phyloP scores from a whole-genome alignment of 768 basidiomycete species.

The Lactarius pseudohatsudake region DNA sequence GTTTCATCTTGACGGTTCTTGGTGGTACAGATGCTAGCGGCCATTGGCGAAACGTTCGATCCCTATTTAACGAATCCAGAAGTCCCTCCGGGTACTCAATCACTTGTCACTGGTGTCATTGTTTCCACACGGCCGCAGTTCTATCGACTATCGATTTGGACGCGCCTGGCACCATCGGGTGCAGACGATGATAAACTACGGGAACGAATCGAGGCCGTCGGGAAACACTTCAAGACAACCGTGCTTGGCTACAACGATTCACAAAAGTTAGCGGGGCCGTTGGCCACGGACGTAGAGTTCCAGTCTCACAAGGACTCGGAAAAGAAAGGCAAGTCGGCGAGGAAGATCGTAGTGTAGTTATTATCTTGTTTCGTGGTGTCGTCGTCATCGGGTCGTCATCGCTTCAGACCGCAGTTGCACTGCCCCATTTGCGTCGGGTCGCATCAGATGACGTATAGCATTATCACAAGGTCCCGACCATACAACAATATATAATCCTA shows the following conservation, averaged over 20 bases:
- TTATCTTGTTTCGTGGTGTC: slow-evolving; percentile 21
- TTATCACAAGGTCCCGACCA: background rate
- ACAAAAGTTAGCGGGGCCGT: slow-evolving; percentile 77
- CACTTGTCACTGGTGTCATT: slow-evolving; percentile 82
- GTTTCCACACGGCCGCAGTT: slow-evolving; percentile 93
- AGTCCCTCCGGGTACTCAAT: slow-evolving; percentile 43
- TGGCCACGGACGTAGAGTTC: slow-evolving; percentile 94
- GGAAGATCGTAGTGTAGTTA: slow-evolving; percentile 68
- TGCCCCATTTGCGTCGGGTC: background rate
- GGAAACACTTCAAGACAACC: slow-evolving; percentile 85
- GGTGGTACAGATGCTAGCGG: slow-evolving; percentile 86
- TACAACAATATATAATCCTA: slow-evolving; percentile 25
- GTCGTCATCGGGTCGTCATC: background rate
- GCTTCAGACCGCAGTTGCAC: background rate
- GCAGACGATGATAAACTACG: slow-evolving; percentile 57
- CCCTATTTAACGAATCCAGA: slow-evolving; percentile 63
- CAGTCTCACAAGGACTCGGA: slow-evolving; percentile 93
- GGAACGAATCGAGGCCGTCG: slow-evolving; percentile 81
- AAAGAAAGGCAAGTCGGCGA: slow-evolving; percentile 84
- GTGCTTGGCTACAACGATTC: slow-evolving; percentile 80
- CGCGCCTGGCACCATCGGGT: slow-evolving; percentile 69
- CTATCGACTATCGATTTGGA: slow-evolving; percentile 98
- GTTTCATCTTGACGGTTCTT: background rate
- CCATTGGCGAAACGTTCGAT: slow-evolving; percentile 98
- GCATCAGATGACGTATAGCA: slow-evolving; percentile 31